Percentiles rank a stretch among this genome's conserved stretches.
These are phyloP conservation scores for Crithidia bombi DNA, from an alignment of 208 protist species.

Conservation along the genomic window DNA sequence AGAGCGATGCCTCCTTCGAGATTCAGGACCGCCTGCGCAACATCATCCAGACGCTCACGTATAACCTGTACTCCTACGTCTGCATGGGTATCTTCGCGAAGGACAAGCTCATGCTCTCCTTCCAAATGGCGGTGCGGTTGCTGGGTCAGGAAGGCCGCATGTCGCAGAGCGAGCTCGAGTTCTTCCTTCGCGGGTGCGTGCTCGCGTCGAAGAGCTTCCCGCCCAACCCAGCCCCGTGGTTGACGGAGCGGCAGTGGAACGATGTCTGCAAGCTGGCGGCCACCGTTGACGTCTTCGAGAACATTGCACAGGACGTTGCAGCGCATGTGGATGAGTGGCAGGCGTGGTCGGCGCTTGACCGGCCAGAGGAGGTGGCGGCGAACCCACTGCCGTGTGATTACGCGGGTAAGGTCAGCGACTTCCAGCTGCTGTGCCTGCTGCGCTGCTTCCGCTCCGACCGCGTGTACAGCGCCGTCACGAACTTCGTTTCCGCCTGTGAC, in stretches of 20 bases:
- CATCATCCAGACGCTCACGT: conserved; percentile 97
- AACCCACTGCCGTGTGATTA: conserved; percentile 83
- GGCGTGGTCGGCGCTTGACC: conserved; percentile 91
- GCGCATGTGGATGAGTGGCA: conserved; percentile 92
- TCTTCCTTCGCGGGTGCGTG: conserved; percentile 98
- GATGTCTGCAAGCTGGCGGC: conserved; percentile 91
- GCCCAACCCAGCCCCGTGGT: conserved; percentile 89
- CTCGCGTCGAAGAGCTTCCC: conserved; percentile 92
- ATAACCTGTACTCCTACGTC: conserved; percentile 98
- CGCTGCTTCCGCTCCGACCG: conserved; percentile 98
- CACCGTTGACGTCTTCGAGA: conserved; percentile 81
- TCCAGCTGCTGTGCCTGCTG: conserved; percentile 96
- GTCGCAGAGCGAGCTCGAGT: conserved; percentile 94
- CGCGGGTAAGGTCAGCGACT: conserved; percentile 66
- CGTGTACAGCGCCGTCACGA: conserved; percentile 92
- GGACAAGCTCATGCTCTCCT: conserved; percentile 98
- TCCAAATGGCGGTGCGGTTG: conserved; percentile 98
- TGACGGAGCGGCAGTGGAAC: conserved; percentile 97
- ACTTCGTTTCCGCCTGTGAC: conserved; percentile 94
- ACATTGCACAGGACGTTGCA: conserved; percentile 73
- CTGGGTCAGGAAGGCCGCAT: conserved; percentile 89
- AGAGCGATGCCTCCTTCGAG: conserved; percentile 93
- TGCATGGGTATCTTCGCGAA: conserved; percentile 98
- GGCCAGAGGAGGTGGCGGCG: conserved; percentile 88
- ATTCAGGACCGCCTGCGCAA: conserved; percentile 95